phyloP scores from a whole-genome alignment of 2,329 filamentous ascomycete genomes.

The Aspergillus felis region DNA sequence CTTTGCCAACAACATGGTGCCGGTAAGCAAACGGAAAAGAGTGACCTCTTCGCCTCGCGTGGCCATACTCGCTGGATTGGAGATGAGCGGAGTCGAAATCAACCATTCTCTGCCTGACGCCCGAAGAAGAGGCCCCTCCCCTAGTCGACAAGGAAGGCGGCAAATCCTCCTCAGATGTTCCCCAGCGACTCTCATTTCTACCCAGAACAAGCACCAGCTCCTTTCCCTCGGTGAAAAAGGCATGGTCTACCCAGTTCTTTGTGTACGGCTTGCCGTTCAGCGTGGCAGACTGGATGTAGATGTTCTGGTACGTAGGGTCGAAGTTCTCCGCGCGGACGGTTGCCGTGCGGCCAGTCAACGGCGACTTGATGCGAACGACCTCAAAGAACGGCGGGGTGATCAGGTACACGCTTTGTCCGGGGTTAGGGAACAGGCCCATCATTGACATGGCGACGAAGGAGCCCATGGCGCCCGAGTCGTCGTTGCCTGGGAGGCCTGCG shows the following conservation, averaged over 20 bases:
- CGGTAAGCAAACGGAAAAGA: neutral
- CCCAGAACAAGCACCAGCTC: conserved; percentile 62
- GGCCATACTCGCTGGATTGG: neutral
- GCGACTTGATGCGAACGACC: conserved; percentile 55
- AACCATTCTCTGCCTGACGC: neutral
- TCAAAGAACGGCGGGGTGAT: conserved; percentile 65
- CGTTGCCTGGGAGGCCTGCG: conserved; percentile 62
- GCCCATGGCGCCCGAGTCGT: conserved; percentile 67
- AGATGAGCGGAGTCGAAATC: neutral
- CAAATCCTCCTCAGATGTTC: conserved; percentile 55
- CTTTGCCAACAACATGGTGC: neutral
- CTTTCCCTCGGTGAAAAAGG: conserved; percentile 63
- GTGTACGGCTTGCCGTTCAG: conserved; percentile 58
- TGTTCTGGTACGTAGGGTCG: conserved; percentile 51
- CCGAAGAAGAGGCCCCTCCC: neutral
- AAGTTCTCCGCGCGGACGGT: conserved; percentile 57
- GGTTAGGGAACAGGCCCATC: conserved; percentile 67
- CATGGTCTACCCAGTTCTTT: conserved; percentile 64
- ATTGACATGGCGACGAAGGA: conserved; percentile 62
- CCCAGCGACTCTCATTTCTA: conserved; percentile 61
- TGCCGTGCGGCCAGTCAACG: conserved; percentile 57
- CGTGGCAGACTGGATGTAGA: conserved; percentile 66
- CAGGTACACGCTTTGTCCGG: conserved; percentile 65
- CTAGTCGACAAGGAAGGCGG: conserved; percentile 52
- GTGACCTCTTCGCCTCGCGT: neutral